Conservation (phyloP, 495 filamentous ascomycete genomes). For the Neurospora sp. region DNA sequence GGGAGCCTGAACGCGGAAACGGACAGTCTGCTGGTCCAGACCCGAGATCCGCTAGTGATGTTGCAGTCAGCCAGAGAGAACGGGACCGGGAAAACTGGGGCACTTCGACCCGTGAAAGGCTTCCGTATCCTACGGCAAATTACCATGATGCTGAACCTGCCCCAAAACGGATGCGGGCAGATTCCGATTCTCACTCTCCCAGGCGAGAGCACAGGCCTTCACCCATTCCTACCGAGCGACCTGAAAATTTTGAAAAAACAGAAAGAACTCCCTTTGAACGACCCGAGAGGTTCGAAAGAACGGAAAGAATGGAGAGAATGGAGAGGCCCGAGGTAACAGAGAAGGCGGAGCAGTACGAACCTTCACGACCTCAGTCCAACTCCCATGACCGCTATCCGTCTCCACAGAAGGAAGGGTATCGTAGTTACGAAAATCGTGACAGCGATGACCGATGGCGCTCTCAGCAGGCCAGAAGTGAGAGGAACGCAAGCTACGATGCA, state of each 20-base stretch:
- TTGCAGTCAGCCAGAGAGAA: conserved; percentile 19
- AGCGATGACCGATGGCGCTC: conserved; percentile 35
- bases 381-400: conserved; percentile 32
- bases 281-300: not conserved
- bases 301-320: not conserved
- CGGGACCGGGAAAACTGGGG: conserved; percentile 18
- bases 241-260: conserved; percentile 8
- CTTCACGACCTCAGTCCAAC: conserved; percentile 25
- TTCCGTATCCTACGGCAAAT: conserved; percentile 24
- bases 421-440: conserved; percentile 27
- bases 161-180: conserved; percentile 47
- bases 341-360: conserved; percentile 19
- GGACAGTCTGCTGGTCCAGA: conserved; percentile 19
- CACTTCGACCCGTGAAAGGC: conserved; percentile 25
- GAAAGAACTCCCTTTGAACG: conserved; percentile 4
- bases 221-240: not conserved
- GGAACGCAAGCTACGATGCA: conserved; percentile 33
- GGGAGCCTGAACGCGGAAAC: conserved; percentile 16
- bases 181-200: conserved; percentile 27
- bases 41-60: conserved; percentile 20
- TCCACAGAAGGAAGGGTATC: conserved; percentile 28
- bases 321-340: conserved; percentile 2
- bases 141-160: conserved; percentile 31
- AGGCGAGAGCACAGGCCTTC: conserved; percentile 23
- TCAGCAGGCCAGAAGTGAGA: conserved; percentile 30